These are phyloP conservation scores for Erodium maritimum DNA, from an alignment of 345 rosid genomes.

Conservation along the genomic window DNA sequence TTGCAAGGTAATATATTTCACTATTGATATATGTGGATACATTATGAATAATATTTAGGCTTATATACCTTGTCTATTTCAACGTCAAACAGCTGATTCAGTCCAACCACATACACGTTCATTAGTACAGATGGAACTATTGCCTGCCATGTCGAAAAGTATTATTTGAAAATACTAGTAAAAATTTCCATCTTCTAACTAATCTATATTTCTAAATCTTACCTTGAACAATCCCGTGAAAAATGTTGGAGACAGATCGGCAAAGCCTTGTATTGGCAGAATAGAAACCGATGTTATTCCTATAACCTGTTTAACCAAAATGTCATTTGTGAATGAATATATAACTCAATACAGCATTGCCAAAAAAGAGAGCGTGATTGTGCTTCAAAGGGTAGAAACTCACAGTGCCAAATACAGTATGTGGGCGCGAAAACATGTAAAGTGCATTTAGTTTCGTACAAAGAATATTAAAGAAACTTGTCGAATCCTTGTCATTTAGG, in stretches of 20 bases:
- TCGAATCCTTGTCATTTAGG: neutral
- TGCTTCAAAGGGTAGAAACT: constrained; percentile 1
- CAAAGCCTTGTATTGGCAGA: constrained; percentile 14
- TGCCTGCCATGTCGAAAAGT: constrained; percentile 11
- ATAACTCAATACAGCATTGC: neutral
- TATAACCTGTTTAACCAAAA: constrained; percentile 6
- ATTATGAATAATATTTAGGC: neutral
- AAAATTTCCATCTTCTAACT: neutral
- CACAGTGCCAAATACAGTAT: constrained; percentile 26
- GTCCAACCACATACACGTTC: constrained; percentile 24
- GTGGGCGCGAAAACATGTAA: constrained; percentile 24
- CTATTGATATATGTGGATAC: no score
- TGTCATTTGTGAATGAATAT: neutral
- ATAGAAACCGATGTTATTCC: constrained; percentile 23
- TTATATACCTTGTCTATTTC: constrained; percentile 25
- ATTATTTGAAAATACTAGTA: neutral
- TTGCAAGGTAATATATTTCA: no score
- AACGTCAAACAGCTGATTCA: constrained; percentile 23
- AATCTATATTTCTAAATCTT: neutral
- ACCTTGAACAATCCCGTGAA: constrained; percentile 22
- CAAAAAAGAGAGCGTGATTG: neutral
- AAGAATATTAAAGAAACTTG: neutral
- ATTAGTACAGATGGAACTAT: constrained; percentile 17
- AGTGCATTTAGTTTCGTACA: constrained; percentile 5
- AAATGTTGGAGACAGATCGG: constrained; percentile 20